Evolutionary conservation across 805 yeast species (phyloP), one percentile per base, ranked within the genome.

Genomic region (Candida broadrunensis): DNA sequence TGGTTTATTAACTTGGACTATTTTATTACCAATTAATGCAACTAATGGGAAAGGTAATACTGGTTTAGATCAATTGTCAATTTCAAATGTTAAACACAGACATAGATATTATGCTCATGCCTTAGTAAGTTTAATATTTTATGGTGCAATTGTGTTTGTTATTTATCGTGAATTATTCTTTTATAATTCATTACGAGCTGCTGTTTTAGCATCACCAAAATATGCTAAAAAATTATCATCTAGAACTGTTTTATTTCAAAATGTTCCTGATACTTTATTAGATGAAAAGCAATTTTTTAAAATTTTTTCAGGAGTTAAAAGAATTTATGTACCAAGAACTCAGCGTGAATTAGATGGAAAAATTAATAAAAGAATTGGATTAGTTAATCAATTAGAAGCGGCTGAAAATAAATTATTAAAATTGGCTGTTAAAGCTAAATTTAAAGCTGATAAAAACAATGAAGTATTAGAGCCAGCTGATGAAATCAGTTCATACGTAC

Each of bases 31-130:
- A 0, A 72, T 91, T 36, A 89, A 90, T 56, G 91, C 88, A 5
- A 74, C 85, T 1, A 65, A 75, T 45, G 89, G 90, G 26, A 73
- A 65, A 21, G 78, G 76, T 15, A 69, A 78, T 43, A 46, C 55
- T 0, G 97, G 97, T 2, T 69, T 91, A 36, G 88, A 91, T 61
- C 76, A 74, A 51, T 71, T 88, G 46, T 77, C 95, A 2, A 87
- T 85, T 49, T 78, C 95, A 26, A 90, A 91, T 58, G 83, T 89
- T 42, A 70, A 70, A 30, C 50, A 77, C 42, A 58, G 60, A 1
- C 64, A 73, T 16, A 75, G 95, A 41, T 89, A 85, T 68, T 91
- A 81, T 55, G 96, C 96, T 8, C 97, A 90, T 58, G 93, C 82
- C 0, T 73, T 91, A 43, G 57, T 88, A 33, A 80, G 90, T 2